Evolutionary conservation across 768 basidiomycete genomes (phyloP).

Genomic region (Naganishia onofrii): DNA sequence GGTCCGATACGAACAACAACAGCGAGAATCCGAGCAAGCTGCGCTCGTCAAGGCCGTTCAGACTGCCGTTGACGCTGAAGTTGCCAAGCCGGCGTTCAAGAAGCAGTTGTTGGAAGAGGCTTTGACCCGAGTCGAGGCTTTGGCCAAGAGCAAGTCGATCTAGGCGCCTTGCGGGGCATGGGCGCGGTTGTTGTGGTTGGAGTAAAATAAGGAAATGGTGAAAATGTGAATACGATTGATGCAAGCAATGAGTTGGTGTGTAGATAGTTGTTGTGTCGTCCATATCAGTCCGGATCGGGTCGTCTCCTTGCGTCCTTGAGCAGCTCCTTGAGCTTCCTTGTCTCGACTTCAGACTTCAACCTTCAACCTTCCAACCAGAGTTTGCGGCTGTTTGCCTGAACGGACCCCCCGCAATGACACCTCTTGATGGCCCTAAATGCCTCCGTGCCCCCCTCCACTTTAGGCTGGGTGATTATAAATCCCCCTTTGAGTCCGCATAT

Average conservation of each 20-base stretch:
- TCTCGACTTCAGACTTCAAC: too few relatives aligned
- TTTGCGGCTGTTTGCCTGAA: too few relatives aligned
- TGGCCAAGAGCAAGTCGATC: conserved; percentile 89
- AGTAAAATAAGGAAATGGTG: conserved; percentile 9
- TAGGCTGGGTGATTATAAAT: too few relatives aligned
- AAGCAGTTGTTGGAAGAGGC: conserved; percentile 80
- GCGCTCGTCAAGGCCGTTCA: conserved; percentile 77
- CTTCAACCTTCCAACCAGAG: too few relatives aligned
- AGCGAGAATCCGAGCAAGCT: conserved; percentile 92
- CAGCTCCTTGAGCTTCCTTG: too few relatives aligned
- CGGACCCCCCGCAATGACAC: too few relatives aligned
- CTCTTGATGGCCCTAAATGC: too few relatives aligned
- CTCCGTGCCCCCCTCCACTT: too few relatives aligned
- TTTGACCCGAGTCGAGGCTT: conserved; percentile 84
- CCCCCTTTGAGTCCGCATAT: too few relatives aligned
- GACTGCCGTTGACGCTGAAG: conserved; percentile 44
- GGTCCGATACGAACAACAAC: conserved; percentile 95
- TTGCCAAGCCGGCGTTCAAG: conserved; percentile 74
- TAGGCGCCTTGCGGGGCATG: conserved; percentile 52
- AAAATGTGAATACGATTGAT: not conserved
- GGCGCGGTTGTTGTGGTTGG: not conserved
- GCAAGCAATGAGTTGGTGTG: not conserved
- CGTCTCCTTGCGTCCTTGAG: too few relatives aligned
- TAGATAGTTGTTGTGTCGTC: too few relatives aligned
- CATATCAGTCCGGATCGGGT: too few relatives aligned